Conservation (phyloP, 768 basidiomycete species). For the Russula brevipes region DNA sequence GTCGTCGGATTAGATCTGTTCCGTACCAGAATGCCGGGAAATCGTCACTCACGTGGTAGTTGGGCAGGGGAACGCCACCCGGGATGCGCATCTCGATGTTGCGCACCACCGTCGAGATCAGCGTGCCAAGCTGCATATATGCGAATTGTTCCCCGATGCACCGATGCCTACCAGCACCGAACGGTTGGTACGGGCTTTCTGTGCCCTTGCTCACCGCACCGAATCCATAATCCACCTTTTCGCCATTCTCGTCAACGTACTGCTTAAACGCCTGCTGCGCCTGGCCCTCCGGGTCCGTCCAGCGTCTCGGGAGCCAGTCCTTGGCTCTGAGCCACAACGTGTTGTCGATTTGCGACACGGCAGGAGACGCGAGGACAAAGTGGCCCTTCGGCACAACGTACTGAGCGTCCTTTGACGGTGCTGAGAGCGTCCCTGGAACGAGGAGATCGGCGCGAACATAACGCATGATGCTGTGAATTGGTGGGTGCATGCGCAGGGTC, state of each 20-base stretch:
- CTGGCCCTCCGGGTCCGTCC: conserved; percentile 80
- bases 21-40: background rate
- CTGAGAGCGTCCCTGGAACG: conserved; percentile 73
- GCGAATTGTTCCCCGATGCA: conserved; percentile 98
- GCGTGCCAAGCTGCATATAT: conserved; percentile 84
- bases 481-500: conserved; percentile 88
- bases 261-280: conserved; percentile 72
- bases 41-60: conserved; percentile 72
- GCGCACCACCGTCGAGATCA: conserved; percentile 76
- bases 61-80: conserved; percentile 65
- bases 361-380: conserved; percentile 84
- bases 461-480: conserved; percentile 94
- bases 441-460: conserved; percentile 81
- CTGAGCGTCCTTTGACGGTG: conserved; percentile 64
- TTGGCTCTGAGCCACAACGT: conserved; percentile 67
- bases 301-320: conserved; percentile 76
- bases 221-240: conserved; percentile 95
- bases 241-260: conserved; percentile 70
- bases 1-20: background rate
- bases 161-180: conserved; percentile 93
- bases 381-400: conserved; percentile 90
- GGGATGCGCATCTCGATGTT: conserved; percentile 69
- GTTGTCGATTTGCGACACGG: conserved; percentile 84
- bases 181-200: conserved; percentile 93
- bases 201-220: conserved; percentile 95